A percentile compares a stretch with the other conserved stretches of the same genome.
Conservation (phyloP, 768 basidiomycete genomes). For the Leucosporidium creatinivorum region DNA sequence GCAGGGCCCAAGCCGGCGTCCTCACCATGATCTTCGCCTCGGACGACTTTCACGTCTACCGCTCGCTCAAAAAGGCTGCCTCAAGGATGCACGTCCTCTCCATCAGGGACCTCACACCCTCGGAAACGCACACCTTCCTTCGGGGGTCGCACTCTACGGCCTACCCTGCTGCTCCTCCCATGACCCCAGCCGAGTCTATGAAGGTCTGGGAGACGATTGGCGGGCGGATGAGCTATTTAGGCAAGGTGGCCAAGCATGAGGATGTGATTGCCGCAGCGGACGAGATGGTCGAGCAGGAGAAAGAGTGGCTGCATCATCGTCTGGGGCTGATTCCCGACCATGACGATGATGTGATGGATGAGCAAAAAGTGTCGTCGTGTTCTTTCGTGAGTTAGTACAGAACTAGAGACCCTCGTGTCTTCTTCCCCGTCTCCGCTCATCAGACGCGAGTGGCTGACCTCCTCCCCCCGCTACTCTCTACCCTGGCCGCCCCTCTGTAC, state of each 20-base stretch:
- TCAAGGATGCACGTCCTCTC: constrained; percentile 71
- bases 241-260: constrained; percentile 55
- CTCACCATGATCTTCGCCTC: constrained; percentile 55
- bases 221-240: constrained; percentile 70
- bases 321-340: constrained; percentile 1
- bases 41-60: constrained; percentile 23
- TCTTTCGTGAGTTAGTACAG: constrained; percentile 11
- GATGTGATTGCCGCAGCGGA: constrained; percentile 60
- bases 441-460: too few relatives aligned
- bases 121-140: constrained; percentile 57
- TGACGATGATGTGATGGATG: constrained; percentile 59
- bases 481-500: too few relatives aligned
- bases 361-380: constrained; percentile 48
- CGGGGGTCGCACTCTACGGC: constrained; percentile 49
- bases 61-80: constrained; percentile 51
- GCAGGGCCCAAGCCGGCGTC: constrained; percentile 51
- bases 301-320: constrained; percentile 60
- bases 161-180: constrained; percentile 43
- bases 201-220: constrained; percentile 53
- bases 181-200: constrained; percentile 48
- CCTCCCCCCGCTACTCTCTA: too few relatives aligned
- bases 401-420: too few relatives aligned
- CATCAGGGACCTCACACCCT: constrained; percentile 58
- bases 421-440: too few relatives aligned
- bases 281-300: constrained; percentile 62